A percentile compares a stretch with the other conserved stretches of the same genome.
phyloP scores from a whole-genome alignment of 805 yeast genomes.

The Teunomyces stri region DNA sequence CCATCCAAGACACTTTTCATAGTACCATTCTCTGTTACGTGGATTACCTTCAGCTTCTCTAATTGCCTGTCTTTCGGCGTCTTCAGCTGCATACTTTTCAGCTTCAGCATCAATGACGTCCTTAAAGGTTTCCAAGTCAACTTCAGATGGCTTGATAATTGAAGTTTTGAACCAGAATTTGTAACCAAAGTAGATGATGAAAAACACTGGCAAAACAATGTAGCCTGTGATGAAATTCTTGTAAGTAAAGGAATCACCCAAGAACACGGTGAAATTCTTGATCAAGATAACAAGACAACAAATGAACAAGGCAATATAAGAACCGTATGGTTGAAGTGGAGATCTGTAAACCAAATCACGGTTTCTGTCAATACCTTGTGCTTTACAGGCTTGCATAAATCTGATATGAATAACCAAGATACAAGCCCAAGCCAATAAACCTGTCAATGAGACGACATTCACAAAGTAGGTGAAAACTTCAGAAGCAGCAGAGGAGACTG shows the following conservation, averaged over 20 bases:
- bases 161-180: slow-evolving; percentile 54
- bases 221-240: slow-evolving; percentile 74
- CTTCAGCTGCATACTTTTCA: slow-evolving; percentile 26
- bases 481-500: slow-evolving; percentile 53
- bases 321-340: slow-evolving; percentile 68
- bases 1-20: slow-evolving; percentile 49
- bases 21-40: slow-evolving; percentile 45
- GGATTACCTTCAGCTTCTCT: slow-evolving; percentile 41
- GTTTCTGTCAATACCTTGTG: slow-evolving; percentile 60
- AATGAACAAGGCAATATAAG: slow-evolving; percentile 54
- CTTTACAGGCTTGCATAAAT: slow-evolving; percentile 63
- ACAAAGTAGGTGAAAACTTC: slow-evolving; percentile 67
- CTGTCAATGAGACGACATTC: slow-evolving; percentile 73
- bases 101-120: slow-evolving; percentile 51
- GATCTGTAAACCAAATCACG: slow-evolving; percentile 56
- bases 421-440: slow-evolving; percentile 72
- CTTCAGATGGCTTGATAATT: slow-evolving; percentile 51
- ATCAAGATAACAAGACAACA: slow-evolving; percentile 57
- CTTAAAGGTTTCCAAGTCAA: slow-evolving; percentile 57
- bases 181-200: slow-evolving; percentile 55
- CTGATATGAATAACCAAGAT: slow-evolving; percentile 65
- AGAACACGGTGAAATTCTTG: slow-evolving; percentile 72
- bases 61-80: slow-evolving; percentile 22
- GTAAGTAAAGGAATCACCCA: slow-evolving; percentile 54
- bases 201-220: slow-evolving; percentile 67